Percentiles rank a stretch among this genome's conserved stretches.
These are phyloP conservation scores for Suhomyces vadensis DNA, from an alignment of 805 yeast species.

Conservation along the genomic window DNA sequence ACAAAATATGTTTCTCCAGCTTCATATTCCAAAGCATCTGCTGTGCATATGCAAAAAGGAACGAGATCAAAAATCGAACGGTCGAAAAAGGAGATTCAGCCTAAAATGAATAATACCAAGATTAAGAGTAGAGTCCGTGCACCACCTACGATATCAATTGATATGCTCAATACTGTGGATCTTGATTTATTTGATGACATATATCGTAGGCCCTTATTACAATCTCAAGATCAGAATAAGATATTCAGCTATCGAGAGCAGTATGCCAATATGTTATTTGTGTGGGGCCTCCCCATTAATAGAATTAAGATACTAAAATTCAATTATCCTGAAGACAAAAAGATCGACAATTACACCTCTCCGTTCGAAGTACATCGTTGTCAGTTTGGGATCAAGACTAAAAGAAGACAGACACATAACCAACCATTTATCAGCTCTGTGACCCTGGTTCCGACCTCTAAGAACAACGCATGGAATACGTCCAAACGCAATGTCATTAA, in stretches of 20 bases:
- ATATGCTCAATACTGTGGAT: constrained; percentile 46
- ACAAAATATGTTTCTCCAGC: not conserved
- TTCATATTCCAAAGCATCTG: not conserved
- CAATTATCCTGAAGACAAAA: constrained; percentile 44
- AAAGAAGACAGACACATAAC: constrained; percentile 18
- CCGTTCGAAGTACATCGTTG: constrained; percentile 37
- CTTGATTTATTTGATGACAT: constrained; percentile 48
- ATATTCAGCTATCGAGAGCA: constrained; percentile 54
- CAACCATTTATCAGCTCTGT: constrained; percentile 26
- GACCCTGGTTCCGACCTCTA: constrained; percentile 25
- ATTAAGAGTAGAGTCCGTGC: constrained; percentile 12
- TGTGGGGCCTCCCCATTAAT: constrained; percentile 84
- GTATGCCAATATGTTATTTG: constrained; percentile 73
- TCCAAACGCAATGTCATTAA: constrained; percentile 25
- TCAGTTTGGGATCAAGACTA: constrained; percentile 29
- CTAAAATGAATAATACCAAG: constrained; percentile 1
- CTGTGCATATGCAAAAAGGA: not conserved
- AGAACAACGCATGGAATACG: constrained; percentile 34
- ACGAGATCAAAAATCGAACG: not conserved
- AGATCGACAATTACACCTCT: constrained; percentile 12
- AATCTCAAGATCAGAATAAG: constrained; percentile 36
- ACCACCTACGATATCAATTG: constrained; percentile 40
- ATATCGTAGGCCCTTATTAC: constrained; percentile 42
- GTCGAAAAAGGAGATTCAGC: constrained; percentile 2
- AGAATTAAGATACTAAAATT: constrained; percentile 76